Evolutionary conservation across 2,329 filamentous ascomycete species (phyloP).

Genomic region (Trichoderma oligosporum): DNA sequence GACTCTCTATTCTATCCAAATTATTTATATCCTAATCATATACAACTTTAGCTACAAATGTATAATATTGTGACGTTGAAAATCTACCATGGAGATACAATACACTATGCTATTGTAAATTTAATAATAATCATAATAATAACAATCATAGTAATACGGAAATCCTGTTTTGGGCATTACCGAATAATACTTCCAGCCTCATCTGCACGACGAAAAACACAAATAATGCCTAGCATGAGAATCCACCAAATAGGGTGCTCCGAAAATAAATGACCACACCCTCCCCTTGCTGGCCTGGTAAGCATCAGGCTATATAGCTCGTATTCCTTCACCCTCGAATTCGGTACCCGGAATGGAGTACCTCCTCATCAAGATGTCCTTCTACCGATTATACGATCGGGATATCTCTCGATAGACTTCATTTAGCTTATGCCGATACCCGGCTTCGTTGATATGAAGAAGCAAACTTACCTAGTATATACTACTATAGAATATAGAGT

Average conservation of each 20-base stretch:
- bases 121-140: too few relatives aligned
- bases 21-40: too few relatives aligned
- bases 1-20: background rate
- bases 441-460: background rate
- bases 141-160: too few relatives aligned
- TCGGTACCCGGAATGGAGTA: background rate
- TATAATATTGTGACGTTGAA: background rate
- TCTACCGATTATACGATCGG: too few relatives aligned
- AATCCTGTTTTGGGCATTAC: background rate
- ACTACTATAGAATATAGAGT: background rate
- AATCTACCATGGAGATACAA: too few relatives aligned
- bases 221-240: background rate
- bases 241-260: background rate
- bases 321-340: background rate
- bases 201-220: background rate
- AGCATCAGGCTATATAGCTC: background rate
- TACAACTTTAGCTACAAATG: background rate
- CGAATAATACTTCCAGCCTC: background rate
- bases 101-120: too few relatives aligned
- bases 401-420: background rate
- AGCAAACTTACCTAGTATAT: too few relatives aligned
- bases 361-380: background rate
- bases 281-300: background rate
- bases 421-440: background rate
- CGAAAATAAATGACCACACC: background rate